These are phyloP conservation scores for Coniferiporia weirii DNA, from an alignment of 1,284 basidiomycete species.

Conservation along the genomic window DNA sequence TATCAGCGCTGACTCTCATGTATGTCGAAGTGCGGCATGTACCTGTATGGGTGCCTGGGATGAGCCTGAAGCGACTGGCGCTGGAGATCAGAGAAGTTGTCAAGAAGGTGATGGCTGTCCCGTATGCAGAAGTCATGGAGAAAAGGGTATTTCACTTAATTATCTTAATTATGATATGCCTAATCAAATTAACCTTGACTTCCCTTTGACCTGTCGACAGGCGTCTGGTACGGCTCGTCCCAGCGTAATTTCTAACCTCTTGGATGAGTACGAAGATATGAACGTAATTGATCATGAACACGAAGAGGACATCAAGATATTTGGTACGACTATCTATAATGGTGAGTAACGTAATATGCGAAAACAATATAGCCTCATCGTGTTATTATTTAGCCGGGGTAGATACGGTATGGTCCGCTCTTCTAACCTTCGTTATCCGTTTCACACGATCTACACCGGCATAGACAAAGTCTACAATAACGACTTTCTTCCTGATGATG, in stretches of 20 bases:
- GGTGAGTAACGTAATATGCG: background rate
- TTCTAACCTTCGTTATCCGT: background rate
- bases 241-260: background rate
- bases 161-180: background rate
- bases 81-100: conserved; percentile 2
- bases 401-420: background rate
- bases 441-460: background rate
- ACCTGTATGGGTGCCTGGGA: conserved; percentile 12
- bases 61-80: conserved; percentile 6
- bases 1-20: background rate
- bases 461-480: background rate
- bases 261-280: conserved; percentile 6
- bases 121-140: conserved; percentile 1
- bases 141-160: conserved; percentile 2
- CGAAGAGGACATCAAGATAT: conserved; percentile 11
- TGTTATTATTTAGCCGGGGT: background rate
- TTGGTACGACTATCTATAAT: background rate
- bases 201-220: too few species aligned
- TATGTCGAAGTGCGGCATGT: conserved; percentile 5
- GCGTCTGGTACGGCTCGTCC: conserved; percentile 5
- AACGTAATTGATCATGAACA: background rate
- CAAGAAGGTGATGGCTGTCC: background rate
- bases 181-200: background rate
- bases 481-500: conserved; percentile 12
- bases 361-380: conserved; percentile 20